Evolutionary conservation across 2,329 filamentous ascomycete species (phyloP), one percentile per base, ranked within the genome.

Genomic region (Claviceps fusiformis): DNA sequence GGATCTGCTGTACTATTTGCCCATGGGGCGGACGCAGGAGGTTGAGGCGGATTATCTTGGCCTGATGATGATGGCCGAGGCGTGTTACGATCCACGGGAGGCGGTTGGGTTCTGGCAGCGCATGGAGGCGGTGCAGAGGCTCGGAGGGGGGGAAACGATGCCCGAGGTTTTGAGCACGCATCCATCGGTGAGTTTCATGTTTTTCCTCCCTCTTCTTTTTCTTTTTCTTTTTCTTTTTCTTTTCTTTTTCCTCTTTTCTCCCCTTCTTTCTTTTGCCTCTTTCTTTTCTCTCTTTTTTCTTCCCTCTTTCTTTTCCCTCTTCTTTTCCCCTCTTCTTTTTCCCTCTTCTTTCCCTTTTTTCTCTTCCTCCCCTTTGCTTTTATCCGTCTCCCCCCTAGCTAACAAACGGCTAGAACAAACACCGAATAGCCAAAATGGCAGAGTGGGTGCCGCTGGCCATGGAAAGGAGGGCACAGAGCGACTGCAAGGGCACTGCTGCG

Each of bases 11-110:
- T 81, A 89, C 64, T 75, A 75, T 51, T 73, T 79, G 57, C 87
- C 87, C 1, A 87, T 86, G 66, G 81, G 80, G 50, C 74, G 87
- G 51, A 78, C 77, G 64, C 86, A 90, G 70, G 87, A 87, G 73
- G 81, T 76, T 51, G 87, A 92, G 71, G 87, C 87, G 0, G 87
- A 92, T 64, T 88, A 87, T 62, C 89, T 91, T 50, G 87, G 87
- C 0, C 68, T 91, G 39, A 81, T 91, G 77, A 86, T 91, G 77
- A 91, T 91, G 85, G 81, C 86, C 0, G 81, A 88, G 70, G 85
- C 83, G 31, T 91, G 87, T 70, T 91, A 86, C 65, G 76, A 89
- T 58, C 87, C 87, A 1, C 70, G 75, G 13, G 80, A 81, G 57
- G 86, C 87, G 0, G 72, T 85, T 47, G 73, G 72, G 0, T 80